Conservation (phyloP, 177 flowering plant genomes). For the Vitis hybrid region DNA sequence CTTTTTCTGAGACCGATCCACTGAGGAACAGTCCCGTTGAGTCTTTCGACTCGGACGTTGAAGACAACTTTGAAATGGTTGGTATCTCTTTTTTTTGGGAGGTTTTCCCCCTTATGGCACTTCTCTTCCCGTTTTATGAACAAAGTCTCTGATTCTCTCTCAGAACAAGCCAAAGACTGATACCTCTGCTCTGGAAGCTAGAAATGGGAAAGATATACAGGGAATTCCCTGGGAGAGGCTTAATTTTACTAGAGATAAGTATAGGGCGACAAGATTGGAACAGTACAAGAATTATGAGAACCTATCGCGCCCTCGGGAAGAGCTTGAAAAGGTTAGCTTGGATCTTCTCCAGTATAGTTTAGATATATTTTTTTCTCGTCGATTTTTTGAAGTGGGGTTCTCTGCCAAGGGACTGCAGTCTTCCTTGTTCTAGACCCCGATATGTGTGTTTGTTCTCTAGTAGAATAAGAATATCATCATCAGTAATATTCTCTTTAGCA, state of each 20-base stretch:
- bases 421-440: too few relatives aligned
- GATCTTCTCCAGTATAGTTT: neutral
- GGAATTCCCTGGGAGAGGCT: slow-evolving; percentile 94
- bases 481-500: too few relatives aligned
- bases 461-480: too few relatives aligned
- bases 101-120: neutral
- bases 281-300: slow-evolving; percentile 78
- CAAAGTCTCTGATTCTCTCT: neutral
- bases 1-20: slow-evolving; percentile 27
- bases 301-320: slow-evolving; percentile 42
- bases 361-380: neutral
- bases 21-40: slow-evolving; percentile 16
- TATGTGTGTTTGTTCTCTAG: too few relatives aligned
- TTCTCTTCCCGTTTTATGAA: neutral
- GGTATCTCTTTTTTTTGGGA: neutral
- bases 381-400: neutral
- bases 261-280: slow-evolving; percentile 75
- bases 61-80: slow-evolving; percentile 63
- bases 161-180: slow-evolving; percentile 68
- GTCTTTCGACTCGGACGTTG: slow-evolving; percentile 51
- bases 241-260: slow-evolving; percentile 65
- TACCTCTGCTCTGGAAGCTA: slow-evolving; percentile 81
- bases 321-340: slow-evolving; percentile 57
- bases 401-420: too few relatives aligned
- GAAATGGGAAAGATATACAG: slow-evolving; percentile 92